Base-by-base conservation (phyloP, 169 alveolate species). In the Plasmodium fragile region DNA sequence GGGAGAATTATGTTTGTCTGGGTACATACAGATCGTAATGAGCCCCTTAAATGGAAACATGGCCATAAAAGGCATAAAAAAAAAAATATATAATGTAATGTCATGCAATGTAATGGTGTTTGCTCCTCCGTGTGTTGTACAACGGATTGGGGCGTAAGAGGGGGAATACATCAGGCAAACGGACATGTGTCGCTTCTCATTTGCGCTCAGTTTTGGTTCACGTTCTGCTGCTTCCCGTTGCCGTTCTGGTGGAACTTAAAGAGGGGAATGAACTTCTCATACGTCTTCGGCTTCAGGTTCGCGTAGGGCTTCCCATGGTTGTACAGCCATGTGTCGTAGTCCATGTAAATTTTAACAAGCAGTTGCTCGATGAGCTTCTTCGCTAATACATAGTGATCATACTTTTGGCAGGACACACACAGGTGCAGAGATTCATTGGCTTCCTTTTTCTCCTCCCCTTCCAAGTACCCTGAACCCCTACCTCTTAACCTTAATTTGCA, bases 391-490 rank as follows among this genome's bases (percentile, higher is more conserved):
- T 97, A 97, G 92, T 97, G 98, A 71, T 98, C 98, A 22, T 92
- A 97, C 93, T 97, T 97, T 93, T 96, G 98, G 28, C 99, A 98
- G 41, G 98, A 96, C 4, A 98, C 98, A 93, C 99, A 98, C 87
- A 98, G 87, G 97, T 98, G 98, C 22, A 98, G 96, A 5, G 99
- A 98, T 85, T 98, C 99, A 43, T 96, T 92, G 82, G 97, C 96
- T 94, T 98, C 99, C 94, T 97, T 97, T 84, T 97, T 93, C 78
- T 85, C 95, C 53, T 98, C 98, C 39, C 99, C 99, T 96, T 98
- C 99, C 92, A 98, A 97, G 94, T 97, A 98, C 4, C 99, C 99
- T 2, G 99, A 98, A 11, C 99, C 99, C 82, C 94, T 95, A 34
- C 99, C 99, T 94, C 99, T 96, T 49, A 98, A 95, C 92, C 99